Evolutionary conservation across 75 land plant species (phyloP).

Genomic region (Sequoiadendron giganteum): DNA sequence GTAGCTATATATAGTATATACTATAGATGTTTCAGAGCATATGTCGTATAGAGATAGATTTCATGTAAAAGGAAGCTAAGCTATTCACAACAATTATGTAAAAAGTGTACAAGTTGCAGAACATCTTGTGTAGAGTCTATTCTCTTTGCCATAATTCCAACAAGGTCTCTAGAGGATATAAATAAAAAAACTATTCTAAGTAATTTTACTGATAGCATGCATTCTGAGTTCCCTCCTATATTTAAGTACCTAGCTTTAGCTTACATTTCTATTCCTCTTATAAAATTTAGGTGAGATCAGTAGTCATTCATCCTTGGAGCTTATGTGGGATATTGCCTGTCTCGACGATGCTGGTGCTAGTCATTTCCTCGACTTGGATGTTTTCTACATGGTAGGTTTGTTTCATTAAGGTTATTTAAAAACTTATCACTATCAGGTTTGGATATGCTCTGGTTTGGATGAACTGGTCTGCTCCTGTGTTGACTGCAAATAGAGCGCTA

Average conservation of each 20-base stretch:
- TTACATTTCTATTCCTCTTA: neutral
- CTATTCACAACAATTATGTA: neutral
- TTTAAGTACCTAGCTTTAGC: neutral
- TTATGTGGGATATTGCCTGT: neutral
- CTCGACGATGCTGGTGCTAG: neutral
- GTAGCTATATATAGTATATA: neutral
- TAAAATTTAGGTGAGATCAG: neutral
- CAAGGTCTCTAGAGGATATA: neutral
- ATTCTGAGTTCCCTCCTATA: neutral
- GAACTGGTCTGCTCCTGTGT: too few relatives aligned
- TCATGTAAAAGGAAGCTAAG: neutral
- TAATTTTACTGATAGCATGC: too few relatives aligned
- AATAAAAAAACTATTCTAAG: neutral
- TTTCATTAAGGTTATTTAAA: neutral
- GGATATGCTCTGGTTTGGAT: too few relatives aligned
- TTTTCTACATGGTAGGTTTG: neutral
- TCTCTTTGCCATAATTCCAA: neutral
- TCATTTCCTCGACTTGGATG: neutral
- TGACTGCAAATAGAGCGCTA: too few relatives aligned
- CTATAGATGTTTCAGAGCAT: neutral
- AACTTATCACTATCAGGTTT: too few relatives aligned
- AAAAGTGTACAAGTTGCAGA: neutral
- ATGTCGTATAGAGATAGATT: neutral
- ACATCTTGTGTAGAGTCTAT: neutral
- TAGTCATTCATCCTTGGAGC: neutral